Evolutionary conservation across 179 eudicot species (phyloP), one percentile per base, ranked within the genome.

Genomic region (Beta macrorhiza): DNA sequence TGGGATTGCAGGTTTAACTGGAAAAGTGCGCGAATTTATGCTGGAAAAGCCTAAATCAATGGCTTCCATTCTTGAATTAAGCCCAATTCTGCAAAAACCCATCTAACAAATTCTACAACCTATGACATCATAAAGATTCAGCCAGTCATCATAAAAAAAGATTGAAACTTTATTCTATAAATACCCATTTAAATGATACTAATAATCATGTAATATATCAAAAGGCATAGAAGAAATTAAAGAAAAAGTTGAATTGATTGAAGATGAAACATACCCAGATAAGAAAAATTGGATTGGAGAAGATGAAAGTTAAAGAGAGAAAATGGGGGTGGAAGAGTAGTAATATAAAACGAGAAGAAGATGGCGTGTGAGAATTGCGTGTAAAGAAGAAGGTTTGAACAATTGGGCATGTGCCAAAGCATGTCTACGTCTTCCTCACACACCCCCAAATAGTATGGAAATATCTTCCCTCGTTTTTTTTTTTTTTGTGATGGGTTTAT

Each of bases 331-430:
- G 17, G 20, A 49, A 73, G 16, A 16, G 37, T 51, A 47, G 7
- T 1, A 42, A 44, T 75, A 19, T 19, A 76, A 15, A 44, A 79
- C 76, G 42, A 37, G 52, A 78, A 42, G 68, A 72, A 45, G 61
- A 75, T 52, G 85, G 82, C 67, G 79, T 77, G 82, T 17, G 82
- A 80, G 15, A 45, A 69, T 82, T 84, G 90, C 85, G 90, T 83
- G 90, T 14, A 67, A 68, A 77, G 61, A 20, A 8, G 76, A 58
- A n/a, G 79, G 59, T 57, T 77, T 22, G 80, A 87, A 71, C 37
- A 80, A 52, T 68, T 49, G 25, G 83, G 15, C 88, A 67, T 81
- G 79, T 70, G 84, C 65, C 67, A 82, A 82, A 82, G 67, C 64
- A 84, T 84, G 89, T 87, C 69, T 29, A 75, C 5, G 58, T 81